Conservation (phyloP, 768 basidiomycete species). For the Boletus tomentosulus region DNA sequence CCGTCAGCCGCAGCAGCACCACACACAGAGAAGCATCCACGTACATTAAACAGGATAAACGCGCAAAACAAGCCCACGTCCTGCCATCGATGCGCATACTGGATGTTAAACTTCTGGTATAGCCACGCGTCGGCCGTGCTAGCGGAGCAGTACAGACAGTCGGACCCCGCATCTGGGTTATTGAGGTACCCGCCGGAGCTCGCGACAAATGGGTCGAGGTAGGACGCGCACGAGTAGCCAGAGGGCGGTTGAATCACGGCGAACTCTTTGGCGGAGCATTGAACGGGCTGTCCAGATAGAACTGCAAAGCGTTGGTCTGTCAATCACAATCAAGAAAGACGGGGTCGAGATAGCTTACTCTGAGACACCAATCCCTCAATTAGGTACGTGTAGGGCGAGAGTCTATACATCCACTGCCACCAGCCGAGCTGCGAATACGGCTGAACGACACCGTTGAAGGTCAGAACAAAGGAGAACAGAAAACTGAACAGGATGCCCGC, state of each 20-base stretch:
- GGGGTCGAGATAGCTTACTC: conserved; percentile 33
- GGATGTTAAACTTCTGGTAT: conserved; percentile 49
- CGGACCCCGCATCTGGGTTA: conserved; percentile 34
- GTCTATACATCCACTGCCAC: conserved; percentile 69
- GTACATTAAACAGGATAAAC: conserved; percentile 42
- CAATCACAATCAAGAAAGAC: not conserved
- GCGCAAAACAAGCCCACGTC: conserved; percentile 44
- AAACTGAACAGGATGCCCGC: conserved; percentile 55
- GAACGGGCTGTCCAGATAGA: conserved; percentile 45
- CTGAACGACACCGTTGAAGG: conserved; percentile 69
- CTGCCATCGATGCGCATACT: conserved; percentile 48
- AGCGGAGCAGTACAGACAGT: conserved; percentile 54
- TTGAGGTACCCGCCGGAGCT: conserved; percentile 45
- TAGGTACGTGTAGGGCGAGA: conserved; percentile 55
- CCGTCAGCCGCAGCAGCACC: not conserved
- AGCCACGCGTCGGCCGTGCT: conserved; percentile 54
- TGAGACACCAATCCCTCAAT: conserved; percentile 45
- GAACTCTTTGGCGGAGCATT: conserved; percentile 61
- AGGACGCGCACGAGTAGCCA: conserved; percentile 45
- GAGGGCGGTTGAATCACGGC: conserved; percentile 47
- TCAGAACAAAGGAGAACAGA: conserved; percentile 59
- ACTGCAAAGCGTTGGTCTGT: conserved; percentile 30
- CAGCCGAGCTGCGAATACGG: conserved; percentile 57
- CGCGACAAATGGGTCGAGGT: conserved; percentile 40
- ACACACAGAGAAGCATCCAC: conserved; percentile 9